phyloP scores from a whole-genome alignment of 176 grass and related monocot genomes.

The Aegilops bicornis region DNA sequence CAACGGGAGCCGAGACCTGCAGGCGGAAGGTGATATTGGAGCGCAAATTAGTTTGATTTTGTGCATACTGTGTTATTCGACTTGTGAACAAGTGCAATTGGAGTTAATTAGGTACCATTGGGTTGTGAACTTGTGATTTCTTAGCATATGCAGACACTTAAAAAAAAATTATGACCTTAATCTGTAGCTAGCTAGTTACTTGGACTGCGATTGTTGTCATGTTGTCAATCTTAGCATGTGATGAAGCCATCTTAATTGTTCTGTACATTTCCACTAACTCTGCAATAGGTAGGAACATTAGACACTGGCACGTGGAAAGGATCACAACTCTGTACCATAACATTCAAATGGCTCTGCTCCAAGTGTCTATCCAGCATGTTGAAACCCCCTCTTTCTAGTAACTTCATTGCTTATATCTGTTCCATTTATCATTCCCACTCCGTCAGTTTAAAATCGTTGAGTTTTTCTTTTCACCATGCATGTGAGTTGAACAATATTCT shows the following conservation, averaged over 20 bases:
- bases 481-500: not conserved
- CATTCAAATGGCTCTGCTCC: not conserved
- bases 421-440: not conserved
- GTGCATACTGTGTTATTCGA: no score
- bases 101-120: not conserved
- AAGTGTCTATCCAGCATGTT: not conserved
- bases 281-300: not conserved
- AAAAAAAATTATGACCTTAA: no score
- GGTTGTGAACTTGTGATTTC: no score
- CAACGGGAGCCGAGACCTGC: constrained; percentile 32
- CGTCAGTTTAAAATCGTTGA: not conserved
- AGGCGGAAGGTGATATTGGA: constrained; percentile 52
- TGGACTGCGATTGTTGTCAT: no score
- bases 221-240: not conserved
- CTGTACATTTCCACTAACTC: not conserved
- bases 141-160: no score
- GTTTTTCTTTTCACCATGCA: not conserved
- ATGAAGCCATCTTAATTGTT: not conserved
- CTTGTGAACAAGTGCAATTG: no score
- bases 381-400: not conserved
- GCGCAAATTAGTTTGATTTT: no score
- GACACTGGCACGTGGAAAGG: not conserved
- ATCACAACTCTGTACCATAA: constrained; percentile 4
- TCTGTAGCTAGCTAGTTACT: no score
- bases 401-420: not conserved